A percentile compares a stretch with the other conserved stretches of the same genome.
Conservation (phyloP, 371 early-diverging fungal genomes). For the Entomophthora muscae region DNA sequence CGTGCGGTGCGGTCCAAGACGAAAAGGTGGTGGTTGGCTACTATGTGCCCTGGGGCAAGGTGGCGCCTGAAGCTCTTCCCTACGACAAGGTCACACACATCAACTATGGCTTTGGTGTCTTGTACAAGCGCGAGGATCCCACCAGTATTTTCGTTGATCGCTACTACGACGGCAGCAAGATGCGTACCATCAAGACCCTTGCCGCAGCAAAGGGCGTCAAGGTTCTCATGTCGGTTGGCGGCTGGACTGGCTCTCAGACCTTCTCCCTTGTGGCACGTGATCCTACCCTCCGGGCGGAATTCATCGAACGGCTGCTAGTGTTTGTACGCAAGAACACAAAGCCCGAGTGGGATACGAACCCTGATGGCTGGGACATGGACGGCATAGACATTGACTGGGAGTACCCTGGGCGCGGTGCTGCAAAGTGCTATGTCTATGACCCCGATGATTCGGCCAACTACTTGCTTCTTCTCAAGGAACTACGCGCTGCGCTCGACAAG, state of each 20-base stretch:
- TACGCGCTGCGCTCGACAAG: no score
- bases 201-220: slow-evolving; percentile 14
- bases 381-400: slow-evolving; percentile 54
- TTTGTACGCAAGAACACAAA: no score
- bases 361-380: slow-evolving; percentile 25
- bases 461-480: no score
- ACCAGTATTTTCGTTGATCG: slow-evolving; percentile 11
- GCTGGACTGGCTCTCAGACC: slow-evolving; percentile 50
- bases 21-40: no score
- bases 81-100: slow-evolving; percentile 18
- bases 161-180: slow-evolving; percentile 11
- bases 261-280: slow-evolving; percentile 37
- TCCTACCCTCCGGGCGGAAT: slow-evolving; percentile 18
- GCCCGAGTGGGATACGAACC: no score
- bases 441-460: slow-evolving; percentile 33
- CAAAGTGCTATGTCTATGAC: slow-evolving; percentile 39
- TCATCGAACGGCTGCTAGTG: slow-evolving; percentile 26
- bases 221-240: slow-evolving; percentile 51
- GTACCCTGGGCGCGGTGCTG: slow-evolving; percentile 51
- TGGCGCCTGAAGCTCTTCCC: slow-evolving; percentile 26
- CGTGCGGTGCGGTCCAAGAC: no score
- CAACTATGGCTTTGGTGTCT: slow-evolving; percentile 17
- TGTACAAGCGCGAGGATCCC: slow-evolving; percentile 13
- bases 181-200: slow-evolving; percentile 12
- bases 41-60: no score